phyloP scores from a whole-genome alignment of 164 flowering plant species.

The Vitis labrusca region DNA sequence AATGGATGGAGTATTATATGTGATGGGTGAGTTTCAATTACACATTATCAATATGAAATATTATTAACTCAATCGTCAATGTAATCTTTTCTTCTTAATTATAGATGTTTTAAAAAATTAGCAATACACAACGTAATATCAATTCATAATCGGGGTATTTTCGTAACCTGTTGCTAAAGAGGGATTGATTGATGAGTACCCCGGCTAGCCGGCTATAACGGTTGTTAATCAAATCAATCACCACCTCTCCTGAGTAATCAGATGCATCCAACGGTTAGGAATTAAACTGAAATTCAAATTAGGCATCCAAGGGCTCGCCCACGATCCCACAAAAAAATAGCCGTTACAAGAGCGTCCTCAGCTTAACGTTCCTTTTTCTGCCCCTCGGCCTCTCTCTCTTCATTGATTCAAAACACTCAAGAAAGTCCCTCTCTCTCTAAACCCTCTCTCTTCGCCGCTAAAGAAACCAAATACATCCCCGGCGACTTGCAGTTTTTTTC shows the following conservation, averaged over 20 bases:
- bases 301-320: conserved; percentile 21
- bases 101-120: no score
- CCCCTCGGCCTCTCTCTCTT: conserved; percentile 4
- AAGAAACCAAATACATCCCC: no score
- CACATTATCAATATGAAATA: no score
- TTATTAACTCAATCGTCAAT: no score
- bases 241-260: neutral
- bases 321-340: conserved; percentile 35
- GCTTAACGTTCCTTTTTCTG: conserved; percentile 35
- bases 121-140: no score
- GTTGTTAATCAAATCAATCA: conserved; percentile 12
- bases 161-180: neutral
- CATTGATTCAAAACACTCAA: neutral
- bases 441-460: neutral
- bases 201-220: conserved; percentile 1
- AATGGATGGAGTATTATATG: no score
- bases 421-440: neutral
- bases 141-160: neutral
- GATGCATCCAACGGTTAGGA: conserved; percentile 19
- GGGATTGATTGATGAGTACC: neutral
- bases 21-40: no score
- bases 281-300: conserved; percentile 2
- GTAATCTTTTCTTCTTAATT: no score
- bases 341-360: conserved; percentile 63
- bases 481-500: conserved; percentile 3